Evolutionary conservation across 768 basidiomycete species (phyloP).

Genomic region (Royoungia palumana): DNA sequence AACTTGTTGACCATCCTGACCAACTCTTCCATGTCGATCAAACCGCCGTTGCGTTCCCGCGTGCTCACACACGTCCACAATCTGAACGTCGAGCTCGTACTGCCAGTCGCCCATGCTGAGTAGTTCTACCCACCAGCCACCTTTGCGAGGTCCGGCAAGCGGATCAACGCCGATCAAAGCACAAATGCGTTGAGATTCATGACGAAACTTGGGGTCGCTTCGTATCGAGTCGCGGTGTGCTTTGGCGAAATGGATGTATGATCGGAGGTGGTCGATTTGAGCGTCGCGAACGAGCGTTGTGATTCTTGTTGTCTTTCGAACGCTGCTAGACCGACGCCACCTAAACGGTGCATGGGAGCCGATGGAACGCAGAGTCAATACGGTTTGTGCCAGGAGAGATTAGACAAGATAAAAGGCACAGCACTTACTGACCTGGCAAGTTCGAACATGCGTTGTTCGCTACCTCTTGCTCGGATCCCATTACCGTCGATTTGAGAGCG

Average conservation of each 20-base stretch:
- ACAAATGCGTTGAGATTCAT: constrained; percentile 96
- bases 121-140: constrained; percentile 91
- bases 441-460: background rate
- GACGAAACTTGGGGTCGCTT: constrained; percentile 80
- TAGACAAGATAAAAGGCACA: constrained; percentile 16
- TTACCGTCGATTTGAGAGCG: background rate
- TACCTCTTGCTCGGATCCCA: background rate
- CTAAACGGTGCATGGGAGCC: constrained; percentile 58
- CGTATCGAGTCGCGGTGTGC: constrained; percentile 84
- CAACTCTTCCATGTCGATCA: constrained; percentile 87
- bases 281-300: constrained; percentile 72
- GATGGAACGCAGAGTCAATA: no score
- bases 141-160: constrained; percentile 77
- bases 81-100: constrained; percentile 92
- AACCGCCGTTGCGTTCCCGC: constrained; percentile 84
- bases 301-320: constrained; percentile 86
- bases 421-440: background rate
- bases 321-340: constrained; percentile 85
- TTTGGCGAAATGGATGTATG: constrained; percentile 75
- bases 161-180: constrained; percentile 93
- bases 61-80: constrained; percentile 87
- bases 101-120: constrained; percentile 92
- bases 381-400: background rate
- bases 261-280: constrained; percentile 77
- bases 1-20: constrained; percentile 74